Conservation (phyloP, 495 filamentous ascomycete genomes). For the Penicillium paradoxum region DNA sequence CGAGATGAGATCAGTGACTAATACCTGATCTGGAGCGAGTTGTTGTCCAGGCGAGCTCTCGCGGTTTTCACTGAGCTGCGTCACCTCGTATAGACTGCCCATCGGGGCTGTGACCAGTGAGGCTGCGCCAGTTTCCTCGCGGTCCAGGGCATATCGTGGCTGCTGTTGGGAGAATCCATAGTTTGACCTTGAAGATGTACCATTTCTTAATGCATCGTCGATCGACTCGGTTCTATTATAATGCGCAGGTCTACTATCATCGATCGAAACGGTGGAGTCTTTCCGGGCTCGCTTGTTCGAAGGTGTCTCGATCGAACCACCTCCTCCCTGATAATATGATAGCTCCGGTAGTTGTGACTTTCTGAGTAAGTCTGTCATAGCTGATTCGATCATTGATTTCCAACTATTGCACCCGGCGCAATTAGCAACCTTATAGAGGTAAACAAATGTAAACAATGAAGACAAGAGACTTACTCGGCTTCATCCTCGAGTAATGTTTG, state of each 20-base stretch:
- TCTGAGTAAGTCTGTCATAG: constrained; percentile 43
- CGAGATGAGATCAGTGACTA: constrained; percentile 51
- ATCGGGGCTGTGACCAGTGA: constrained; percentile 53
- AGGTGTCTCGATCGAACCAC: constrained; percentile 32
- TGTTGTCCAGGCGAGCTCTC: constrained; percentile 33
- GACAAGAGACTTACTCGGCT: constrained; percentile 33
- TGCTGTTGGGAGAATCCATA: constrained; percentile 25
- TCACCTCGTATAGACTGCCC: constrained; percentile 57
- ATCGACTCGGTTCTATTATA: constrained; percentile 15
- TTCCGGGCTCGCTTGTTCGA: constrained; percentile 35
- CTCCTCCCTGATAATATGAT: constrained; percentile 40
- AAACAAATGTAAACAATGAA: neutral
- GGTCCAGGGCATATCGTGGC: constrained; percentile 39
- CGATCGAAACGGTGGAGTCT: constrained; percentile 37
- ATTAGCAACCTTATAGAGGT: neutral
- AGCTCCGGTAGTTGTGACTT: constrained; percentile 44
- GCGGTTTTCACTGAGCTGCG: constrained; percentile 48
- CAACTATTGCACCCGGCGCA: constrained; percentile 23
- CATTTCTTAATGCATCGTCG: constrained; percentile 8
- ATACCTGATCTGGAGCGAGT: constrained; percentile 32
- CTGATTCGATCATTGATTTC: constrained; percentile 44
- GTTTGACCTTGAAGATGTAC: constrained; percentile 16
- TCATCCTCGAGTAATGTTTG: constrained; percentile 51
- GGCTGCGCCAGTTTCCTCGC: constrained; percentile 37
- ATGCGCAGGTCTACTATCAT: constrained; percentile 22